A percentile compares a stretch with the other conserved stretches of the same genome.
phyloP scores from a whole-genome alignment of 1,139 yeast genomes.

The Blastobotrys aristatus region DNA sequence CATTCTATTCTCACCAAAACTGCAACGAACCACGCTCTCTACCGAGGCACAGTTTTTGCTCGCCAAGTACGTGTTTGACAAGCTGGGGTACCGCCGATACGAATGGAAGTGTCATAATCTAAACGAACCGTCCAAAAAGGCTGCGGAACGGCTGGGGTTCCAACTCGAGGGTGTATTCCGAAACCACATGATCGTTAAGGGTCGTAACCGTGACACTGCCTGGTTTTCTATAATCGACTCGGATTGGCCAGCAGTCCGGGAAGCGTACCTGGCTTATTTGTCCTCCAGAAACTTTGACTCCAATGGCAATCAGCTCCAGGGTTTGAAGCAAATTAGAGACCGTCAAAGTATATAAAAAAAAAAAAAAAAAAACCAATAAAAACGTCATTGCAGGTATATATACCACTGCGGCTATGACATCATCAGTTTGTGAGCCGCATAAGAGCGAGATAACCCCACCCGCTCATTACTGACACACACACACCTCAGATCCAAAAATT shows the following conservation, averaged over 20 bases:
- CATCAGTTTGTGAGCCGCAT: too few species aligned
- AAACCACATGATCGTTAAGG: constrained; percentile 29
- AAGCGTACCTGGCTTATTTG: constrained; percentile 29
- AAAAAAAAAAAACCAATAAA: too few species aligned
- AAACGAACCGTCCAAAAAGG: constrained; percentile 30
- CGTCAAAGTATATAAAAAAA: too few species aligned
- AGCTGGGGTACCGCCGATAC: constrained; percentile 30
- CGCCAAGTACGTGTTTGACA: constrained; percentile 29
- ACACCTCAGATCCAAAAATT: too few species aligned
- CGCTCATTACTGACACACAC: too few species aligned
- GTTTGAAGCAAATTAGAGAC: constrained; percentile 17
- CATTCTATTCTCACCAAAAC: constrained; percentile 26
- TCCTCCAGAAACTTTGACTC: constrained; percentile 30
- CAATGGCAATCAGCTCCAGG: constrained; percentile 24
- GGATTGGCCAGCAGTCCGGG: constrained; percentile 30
- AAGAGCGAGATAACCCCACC: too few species aligned
- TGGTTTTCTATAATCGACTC: constrained; percentile 33
- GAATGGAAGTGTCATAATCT: constrained; percentile 36
- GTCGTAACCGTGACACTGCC: constrained; percentile 32
- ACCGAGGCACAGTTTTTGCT: constrained; percentile 33
- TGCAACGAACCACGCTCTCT: constrained; percentile 30
- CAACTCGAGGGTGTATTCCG: constrained; percentile 32
- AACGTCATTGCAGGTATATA: too few species aligned
- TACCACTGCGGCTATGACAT: too few species aligned
- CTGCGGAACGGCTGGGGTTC: constrained; percentile 34